These are phyloP conservation scores for Flaveria robusta DNA, from an alignment of 129 eudicot genomes.

Conservation along the genomic window DNA sequence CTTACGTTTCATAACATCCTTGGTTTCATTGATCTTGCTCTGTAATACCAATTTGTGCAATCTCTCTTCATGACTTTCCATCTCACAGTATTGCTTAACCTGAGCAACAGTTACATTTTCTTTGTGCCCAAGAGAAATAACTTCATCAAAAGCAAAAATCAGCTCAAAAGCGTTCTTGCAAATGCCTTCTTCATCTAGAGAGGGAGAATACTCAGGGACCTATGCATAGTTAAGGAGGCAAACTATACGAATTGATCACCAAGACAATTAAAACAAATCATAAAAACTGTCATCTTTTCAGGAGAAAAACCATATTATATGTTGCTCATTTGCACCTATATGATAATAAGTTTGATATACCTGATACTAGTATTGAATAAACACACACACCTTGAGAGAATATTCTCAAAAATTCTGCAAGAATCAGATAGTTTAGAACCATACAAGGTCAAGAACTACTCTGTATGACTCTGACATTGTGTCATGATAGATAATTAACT, in stretches of 20 bases:
- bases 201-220: constrained; percentile 89
- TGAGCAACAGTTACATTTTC: constrained; percentile 88
- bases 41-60: constrained; percentile 70
- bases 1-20: constrained; percentile 94
- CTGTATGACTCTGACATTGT: constrained; percentile 10
- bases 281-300: background rate
- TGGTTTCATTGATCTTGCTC: constrained; percentile 86
- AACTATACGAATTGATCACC: background rate
- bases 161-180: constrained; percentile 89
- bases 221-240: constrained; percentile 55
- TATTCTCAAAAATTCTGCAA: background rate
- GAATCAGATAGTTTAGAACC: background rate
- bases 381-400: constrained; percentile 1
- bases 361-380: constrained; percentile 3
- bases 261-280: background rate
- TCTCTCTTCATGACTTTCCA: constrained; percentile 97
- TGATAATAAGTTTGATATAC: background rate
- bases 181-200: constrained; percentile 95
- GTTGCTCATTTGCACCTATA: background rate
- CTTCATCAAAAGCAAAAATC: constrained; percentile 96
- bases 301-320: background rate
- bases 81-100: constrained; percentile 95
- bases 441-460: constrained; percentile 8
- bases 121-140: constrained; percentile 91
- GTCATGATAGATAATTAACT: background rate